phyloP scores from a whole-genome alignment of 139 green algal species.

The Raphidocelis subcapitata region DNA sequence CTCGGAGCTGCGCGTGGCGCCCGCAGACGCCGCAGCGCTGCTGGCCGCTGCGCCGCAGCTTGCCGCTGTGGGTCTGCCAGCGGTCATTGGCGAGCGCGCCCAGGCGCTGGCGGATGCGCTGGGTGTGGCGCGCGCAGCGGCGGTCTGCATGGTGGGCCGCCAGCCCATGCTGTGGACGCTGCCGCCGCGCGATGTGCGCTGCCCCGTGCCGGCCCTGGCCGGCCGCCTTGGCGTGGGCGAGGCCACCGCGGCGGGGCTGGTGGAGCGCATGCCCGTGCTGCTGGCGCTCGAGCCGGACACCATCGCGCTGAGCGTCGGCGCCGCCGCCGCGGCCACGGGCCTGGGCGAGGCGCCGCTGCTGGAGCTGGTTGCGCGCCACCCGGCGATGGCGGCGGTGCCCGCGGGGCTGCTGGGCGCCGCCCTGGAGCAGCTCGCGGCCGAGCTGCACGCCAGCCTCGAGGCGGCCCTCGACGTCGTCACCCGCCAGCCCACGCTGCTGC shows the following conservation, averaged over 20 bases:
- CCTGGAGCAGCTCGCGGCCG: slow-evolving; percentile 22
- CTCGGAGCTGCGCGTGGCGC: slow-evolving; percentile 14
- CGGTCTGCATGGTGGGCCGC: slow-evolving; percentile 27
- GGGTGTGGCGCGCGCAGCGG: slow-evolving; percentile 11
- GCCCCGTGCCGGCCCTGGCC: slow-evolving; percentile 12
- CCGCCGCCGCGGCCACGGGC: not conserved
- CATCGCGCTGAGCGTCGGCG: slow-evolving; percentile 16
- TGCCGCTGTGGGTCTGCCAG: slow-evolving; percentile 29
- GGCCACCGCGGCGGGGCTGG: slow-evolving; percentile 25
- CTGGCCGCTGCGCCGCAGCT: slow-evolving; percentile 26
- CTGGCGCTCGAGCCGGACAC: slow-evolving; percentile 24
- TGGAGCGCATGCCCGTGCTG: slow-evolving; percentile 39
- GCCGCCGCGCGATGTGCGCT: slow-evolving; percentile 22
- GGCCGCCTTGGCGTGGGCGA: not conserved
- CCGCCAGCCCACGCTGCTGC: slow-evolving; percentile 46
- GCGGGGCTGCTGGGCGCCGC: slow-evolving; percentile 20
- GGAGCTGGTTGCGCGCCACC: slow-evolving; percentile 32
- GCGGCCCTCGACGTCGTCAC: slow-evolving; percentile 30
- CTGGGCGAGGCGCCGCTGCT: slow-evolving; percentile 9
- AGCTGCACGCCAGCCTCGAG: slow-evolving; percentile 23
- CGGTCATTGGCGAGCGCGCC: slow-evolving; percentile 34
- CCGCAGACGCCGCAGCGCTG: slow-evolving; percentile 17
- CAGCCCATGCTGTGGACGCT: slow-evolving; percentile 47
- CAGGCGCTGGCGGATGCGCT: slow-evolving; percentile 17
- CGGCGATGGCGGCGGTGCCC: slow-evolving; percentile 30